These are phyloP conservation scores for Grifola frondosa DNA, from an alignment of 1,284 basidiomycete species.

Conservation along the genomic window DNA sequence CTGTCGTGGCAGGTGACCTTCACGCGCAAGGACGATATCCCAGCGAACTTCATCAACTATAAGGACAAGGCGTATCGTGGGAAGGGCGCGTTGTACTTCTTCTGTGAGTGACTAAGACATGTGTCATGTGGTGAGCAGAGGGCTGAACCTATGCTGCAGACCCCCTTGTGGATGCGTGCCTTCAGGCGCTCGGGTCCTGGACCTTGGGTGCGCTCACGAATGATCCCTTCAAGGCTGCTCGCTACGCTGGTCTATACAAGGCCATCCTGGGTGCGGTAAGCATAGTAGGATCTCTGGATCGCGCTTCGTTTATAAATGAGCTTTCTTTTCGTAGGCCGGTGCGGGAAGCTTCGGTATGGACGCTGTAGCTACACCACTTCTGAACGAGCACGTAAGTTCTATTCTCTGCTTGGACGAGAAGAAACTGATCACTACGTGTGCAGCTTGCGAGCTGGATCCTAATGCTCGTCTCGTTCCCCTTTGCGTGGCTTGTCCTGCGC, in stretches of 20 bases:
- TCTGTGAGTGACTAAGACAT: conserved; percentile 31
- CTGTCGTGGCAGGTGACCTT: conserved; percentile 36
- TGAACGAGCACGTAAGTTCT: conserved; percentile 32
- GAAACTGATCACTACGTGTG: too few relatives aligned
- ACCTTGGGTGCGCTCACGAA: conserved; percentile 42
- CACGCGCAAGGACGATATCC: conserved; percentile 18
- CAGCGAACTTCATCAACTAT: conserved; percentile 28
- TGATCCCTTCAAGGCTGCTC: conserved; percentile 40
- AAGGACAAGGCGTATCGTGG: conserved; percentile 26
- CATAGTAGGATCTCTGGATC: background rate
- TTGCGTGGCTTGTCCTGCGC: conserved; percentile 33
- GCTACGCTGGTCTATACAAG: conserved; percentile 39
- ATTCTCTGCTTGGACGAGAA: too few relatives aligned
- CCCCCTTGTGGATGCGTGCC: conserved; percentile 34
- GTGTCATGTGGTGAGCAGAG: background rate
- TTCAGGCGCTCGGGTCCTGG: conserved; percentile 37
- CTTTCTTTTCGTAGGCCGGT: conserved; percentile 21
- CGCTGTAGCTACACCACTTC: conserved; percentile 36
- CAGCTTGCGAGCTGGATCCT: conserved; percentile 34
- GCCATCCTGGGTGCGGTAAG: conserved; percentile 33
- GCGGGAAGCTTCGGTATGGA: conserved; percentile 46
- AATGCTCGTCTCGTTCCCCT: conserved; percentile 36
- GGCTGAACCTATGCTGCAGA: conserved; percentile 14
- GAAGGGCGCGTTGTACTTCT: conserved; percentile 36
- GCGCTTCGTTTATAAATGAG: background rate